Conservation (phyloP, 768 basidiomycete genomes). For the Sarcodon sp. region DNA sequence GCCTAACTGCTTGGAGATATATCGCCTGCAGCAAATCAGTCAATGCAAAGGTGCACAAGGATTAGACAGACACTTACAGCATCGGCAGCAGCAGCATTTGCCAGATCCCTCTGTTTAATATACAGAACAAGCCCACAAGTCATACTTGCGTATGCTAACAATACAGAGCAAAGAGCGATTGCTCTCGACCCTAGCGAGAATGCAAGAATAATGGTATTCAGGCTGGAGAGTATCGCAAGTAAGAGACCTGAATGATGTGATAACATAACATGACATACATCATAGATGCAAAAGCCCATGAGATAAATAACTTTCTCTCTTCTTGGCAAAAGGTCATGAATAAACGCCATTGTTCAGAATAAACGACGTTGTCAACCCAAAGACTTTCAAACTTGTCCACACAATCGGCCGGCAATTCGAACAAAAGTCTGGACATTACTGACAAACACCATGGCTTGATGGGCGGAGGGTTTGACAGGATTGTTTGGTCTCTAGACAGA, state of each 20-base stretch:
- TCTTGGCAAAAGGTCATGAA: conserved; percentile 29
- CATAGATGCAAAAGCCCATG: conserved; percentile 9
- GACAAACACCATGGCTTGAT: conserved; percentile 15
- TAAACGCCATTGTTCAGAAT: conserved; percentile 38
- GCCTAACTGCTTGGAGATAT: conserved; percentile 24
- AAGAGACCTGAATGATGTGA: too few relatives aligned
- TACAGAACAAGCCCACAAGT: conserved; percentile 6
- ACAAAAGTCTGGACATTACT: conserved; percentile 25
- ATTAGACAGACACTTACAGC: conserved; percentile 6
- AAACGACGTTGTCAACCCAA: conserved; percentile 44
- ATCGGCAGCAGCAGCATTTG: conserved; percentile 2
- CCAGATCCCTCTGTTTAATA: conserved; percentile 3
- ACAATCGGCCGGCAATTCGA: conserved; percentile 32
- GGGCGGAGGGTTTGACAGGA: conserved; percentile 23
- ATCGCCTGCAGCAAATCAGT: conserved; percentile 17
- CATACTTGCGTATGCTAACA: conserved; percentile 7
- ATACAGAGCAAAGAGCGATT: conserved; percentile 5
- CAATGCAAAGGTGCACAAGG: background rate
- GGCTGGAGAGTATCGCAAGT: background rate
- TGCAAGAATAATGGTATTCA: conserved; percentile 8
- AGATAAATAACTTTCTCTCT: conserved; percentile 32
- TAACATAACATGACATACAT: conserved; percentile 7
- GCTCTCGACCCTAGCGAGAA: background rate
- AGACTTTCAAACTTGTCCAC: conserved; percentile 28
- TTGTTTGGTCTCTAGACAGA: conserved; percentile 36